Evolutionary conservation across 805 yeast species (phyloP).

Genomic region (Metschnikowia reukaufii): DNA sequence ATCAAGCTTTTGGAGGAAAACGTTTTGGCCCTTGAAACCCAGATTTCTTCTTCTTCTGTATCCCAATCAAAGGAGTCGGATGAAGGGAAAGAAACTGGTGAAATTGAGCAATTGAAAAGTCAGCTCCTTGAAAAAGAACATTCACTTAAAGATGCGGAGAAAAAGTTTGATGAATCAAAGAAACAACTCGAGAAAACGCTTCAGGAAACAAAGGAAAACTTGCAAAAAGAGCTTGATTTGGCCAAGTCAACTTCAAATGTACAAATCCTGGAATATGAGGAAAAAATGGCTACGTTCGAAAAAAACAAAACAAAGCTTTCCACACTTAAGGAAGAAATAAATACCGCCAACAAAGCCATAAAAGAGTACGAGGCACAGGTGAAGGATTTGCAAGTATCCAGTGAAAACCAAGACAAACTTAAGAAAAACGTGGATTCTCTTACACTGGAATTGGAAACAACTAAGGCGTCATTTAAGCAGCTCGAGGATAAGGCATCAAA

Average conservation of each 20-base stretch:
- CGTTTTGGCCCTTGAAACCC: not conserved
- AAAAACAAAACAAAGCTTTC: not conserved
- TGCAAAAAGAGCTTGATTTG: conserved; percentile 8
- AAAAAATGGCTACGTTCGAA: not conserved
- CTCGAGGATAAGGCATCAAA: not conserved
- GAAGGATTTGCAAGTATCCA: not conserved
- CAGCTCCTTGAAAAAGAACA: conserved; percentile 12
- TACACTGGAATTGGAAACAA: not conserved
- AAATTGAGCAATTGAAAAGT: conserved; percentile 3
- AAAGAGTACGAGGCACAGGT: not conserved
- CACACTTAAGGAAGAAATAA: not conserved
- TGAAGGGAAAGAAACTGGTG: not conserved
- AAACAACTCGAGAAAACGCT: conserved; percentile 1
- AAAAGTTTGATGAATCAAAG: conserved; percentile 13
- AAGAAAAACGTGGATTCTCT: conserved; percentile 1
- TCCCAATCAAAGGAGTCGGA: conserved; percentile 5
- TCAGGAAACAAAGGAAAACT: conserved; percentile 12
- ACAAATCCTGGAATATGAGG: not conserved
- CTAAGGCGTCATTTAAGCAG: not conserved
- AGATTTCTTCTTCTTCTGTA: not conserved
- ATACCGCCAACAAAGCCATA: not conserved
- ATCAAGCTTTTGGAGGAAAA: conserved; percentile 1
- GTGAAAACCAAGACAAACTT: not conserved
- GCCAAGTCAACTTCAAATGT: not conserved
- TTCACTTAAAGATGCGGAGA: conserved; percentile 13